A percentile compares a stretch with the other conserved stretches of the same genome.
phyloP scores from a whole-genome alignment of 176 grass and related monocot genomes.

The Lolium multiflorum region DNA sequence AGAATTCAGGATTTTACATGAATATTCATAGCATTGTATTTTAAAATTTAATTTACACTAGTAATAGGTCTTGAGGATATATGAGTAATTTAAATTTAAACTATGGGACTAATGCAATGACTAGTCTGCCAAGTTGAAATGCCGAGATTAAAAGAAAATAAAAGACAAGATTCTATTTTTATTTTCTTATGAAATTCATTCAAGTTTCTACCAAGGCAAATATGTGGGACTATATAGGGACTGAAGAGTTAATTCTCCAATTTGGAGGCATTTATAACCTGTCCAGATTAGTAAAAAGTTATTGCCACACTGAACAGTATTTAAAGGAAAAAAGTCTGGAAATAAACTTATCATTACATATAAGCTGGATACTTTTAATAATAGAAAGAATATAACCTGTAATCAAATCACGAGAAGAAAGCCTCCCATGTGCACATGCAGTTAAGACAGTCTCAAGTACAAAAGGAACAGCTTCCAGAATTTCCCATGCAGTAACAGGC shows the following conservation, averaged over 20 bases:
- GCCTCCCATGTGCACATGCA: slow-evolving; percentile 76
- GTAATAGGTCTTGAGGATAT: neutral
- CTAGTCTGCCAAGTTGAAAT: neutral
- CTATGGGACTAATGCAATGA: neutral
- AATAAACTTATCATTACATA: neutral
- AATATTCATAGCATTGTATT: neutral
- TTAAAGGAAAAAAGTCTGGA: neutral
- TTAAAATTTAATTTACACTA: neutral
- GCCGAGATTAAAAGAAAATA: neutral
- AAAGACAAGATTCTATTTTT: neutral
- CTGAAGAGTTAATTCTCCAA: neutral
- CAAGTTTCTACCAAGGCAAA: neutral
- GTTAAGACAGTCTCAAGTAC: slow-evolving; percentile 81
- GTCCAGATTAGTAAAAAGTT: neutral
- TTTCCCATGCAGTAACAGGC: slow-evolving; percentile 64
- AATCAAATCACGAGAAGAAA: slow-evolving; percentile 78
- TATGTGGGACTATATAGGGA: slow-evolving; percentile 4
- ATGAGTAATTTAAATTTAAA: slow-evolving; percentile 4
- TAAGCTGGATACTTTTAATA: neutral
- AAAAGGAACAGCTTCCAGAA: slow-evolving; percentile 86
- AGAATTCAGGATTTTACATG: neutral
- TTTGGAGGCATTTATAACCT: neutral
- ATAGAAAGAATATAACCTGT: slow-evolving; percentile 55
- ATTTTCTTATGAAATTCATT: neutral
- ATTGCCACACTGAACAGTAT: neutral